Percentiles rank a stretch among this genome's conserved stretches.
These are phyloP conservation scores for Fusarium subtropicale DNA, from an alignment of 2,329 filamentous ascomycete species.

Conservation along the genomic window DNA sequence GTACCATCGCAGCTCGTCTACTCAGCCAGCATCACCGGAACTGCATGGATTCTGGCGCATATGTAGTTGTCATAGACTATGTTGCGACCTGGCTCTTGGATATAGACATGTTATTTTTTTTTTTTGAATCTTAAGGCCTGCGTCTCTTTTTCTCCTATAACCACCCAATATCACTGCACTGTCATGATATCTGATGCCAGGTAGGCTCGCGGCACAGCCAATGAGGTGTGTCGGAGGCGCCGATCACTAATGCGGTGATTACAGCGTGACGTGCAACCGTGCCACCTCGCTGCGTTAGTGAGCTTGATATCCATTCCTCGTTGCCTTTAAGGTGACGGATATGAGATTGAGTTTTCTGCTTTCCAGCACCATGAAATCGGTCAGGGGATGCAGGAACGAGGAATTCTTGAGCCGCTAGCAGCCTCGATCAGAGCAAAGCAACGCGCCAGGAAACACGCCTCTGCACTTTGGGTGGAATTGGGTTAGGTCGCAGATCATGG, in stretches of 20 bases:
- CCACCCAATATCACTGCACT: neutral
- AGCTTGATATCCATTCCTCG: conserved; percentile 5
- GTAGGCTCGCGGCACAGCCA: neutral
- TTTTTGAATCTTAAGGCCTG: neutral
- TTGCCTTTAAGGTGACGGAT: conserved; percentile 3
- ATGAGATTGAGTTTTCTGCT: conserved; percentile 10
- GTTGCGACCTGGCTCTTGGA: neutral
- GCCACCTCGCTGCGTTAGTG: conserved; percentile 2
- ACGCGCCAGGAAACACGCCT: neutral
- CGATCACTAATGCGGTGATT: conserved; percentile 10
- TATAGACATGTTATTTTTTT: neutral
- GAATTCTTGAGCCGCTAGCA: conserved; percentile 16
- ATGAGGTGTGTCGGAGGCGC: neutral
- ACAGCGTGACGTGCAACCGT: conserved; percentile 6
- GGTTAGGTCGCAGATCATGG: neutral
- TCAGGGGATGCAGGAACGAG: conserved; percentile 40
- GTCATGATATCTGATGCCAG: neutral
- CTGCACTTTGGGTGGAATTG: neutral
- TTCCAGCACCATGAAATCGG: conserved; percentile 13
- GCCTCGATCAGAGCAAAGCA: neutral
- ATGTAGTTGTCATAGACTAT: neutral
- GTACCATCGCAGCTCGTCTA: neutral
- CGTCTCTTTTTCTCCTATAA: neutral
- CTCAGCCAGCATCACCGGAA: too few species aligned
- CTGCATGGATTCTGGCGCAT: neutral